Percentiles rank a stretch among this genome's conserved stretches.
Evolutionary conservation across 306 rosid genomes (phyloP).

Genomic region (Cajanus cajan): DNA sequence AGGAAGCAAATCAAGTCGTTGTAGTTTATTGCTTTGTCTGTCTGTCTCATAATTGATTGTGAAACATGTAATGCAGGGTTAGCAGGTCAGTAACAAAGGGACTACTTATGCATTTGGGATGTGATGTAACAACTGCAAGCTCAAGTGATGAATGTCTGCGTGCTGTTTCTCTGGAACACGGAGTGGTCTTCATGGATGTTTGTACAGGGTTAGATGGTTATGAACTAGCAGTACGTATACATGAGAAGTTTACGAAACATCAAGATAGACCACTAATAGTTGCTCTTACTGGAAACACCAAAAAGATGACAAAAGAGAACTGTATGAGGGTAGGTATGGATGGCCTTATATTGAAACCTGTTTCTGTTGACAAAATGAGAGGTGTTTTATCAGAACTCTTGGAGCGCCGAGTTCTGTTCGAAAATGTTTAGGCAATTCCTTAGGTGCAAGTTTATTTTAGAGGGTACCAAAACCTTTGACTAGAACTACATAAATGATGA

Average conservation of each 20-base stretch:
- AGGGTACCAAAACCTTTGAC: no score
- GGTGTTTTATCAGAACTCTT: constrained; percentile 65
- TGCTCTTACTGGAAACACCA: constrained; percentile 74
- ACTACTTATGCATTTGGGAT: constrained; percentile 81
- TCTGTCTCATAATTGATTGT: not conserved
- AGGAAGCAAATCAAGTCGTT: not conserved
- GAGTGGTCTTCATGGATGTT: constrained; percentile 80
- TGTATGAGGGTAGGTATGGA: constrained; percentile 83
- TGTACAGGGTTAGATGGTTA: constrained; percentile 63
- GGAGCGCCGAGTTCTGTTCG: constrained; percentile 71
- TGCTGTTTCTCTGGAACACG: constrained; percentile 65
- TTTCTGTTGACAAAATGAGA: constrained; percentile 91
- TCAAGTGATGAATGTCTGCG: constrained; percentile 69
- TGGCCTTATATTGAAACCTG: constrained; percentile 79
- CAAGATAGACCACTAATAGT: constrained; percentile 75
- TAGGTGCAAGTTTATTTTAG: no score
- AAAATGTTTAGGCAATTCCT: constrained; percentile 58
- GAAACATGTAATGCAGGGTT: constrained; percentile 57
- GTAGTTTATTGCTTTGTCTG: not conserved
- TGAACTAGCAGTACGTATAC: constrained; percentile 59
- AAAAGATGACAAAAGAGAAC: constrained; percentile 69
- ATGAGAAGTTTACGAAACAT: constrained; percentile 61
- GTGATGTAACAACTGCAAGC: constrained; percentile 70
- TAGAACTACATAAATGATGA: no score
- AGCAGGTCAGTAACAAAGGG: constrained; percentile 84